Evolutionary conservation across 2,329 filamentous ascomycete genomes (phyloP), one percentile per base, ranked within the genome.

Genomic region (Aureobasidium sp.): DNA sequence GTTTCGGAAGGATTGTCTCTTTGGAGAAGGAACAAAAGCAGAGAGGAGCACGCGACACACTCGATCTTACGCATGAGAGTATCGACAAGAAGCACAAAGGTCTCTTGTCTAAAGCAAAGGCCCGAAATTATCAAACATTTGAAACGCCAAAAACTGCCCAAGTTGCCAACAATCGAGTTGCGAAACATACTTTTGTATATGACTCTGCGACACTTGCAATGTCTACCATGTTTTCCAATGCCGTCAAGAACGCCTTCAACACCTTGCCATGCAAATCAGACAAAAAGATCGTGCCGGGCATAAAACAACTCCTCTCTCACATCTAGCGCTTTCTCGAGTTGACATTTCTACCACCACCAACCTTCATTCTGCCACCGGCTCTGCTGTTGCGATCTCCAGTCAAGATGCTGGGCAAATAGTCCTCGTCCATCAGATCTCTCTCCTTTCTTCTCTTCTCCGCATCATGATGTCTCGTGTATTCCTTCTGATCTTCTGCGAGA

Each of bases 401-500:
- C 70, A 99, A 72, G 52, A 99, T 89, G 37, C 85, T 81, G 0
- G 94, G 94, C 66, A 97, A 76, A 73, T 92, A 96, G 75, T 99
- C 93, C 71, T 95, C 87, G 71, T 97, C 93, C 93, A 97, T 95
- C 62, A 96, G 77, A 75, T 96, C 91, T 71, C 85, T 87, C 72
- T 89, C 85, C 70, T 87, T 87, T 59, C 66, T 66, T 56, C 88
- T 84, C 68, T 82, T 84, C 71, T 88, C 84, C 67, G 86, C 82
- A 3, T 82, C 82, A 17, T 83, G 73, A 59, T 86, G 86, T 66
- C 82, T 80, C 45, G 83, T 74, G 74, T 89, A 97, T 78, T 99
- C 94, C 78, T 96, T 97, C 79, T 99, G 94, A 73, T 99, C 94
- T 76, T 97, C 93, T 0, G 91, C 86, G 11, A 99, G 78, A 60